Conservation (phyloP, 2,329 filamentous ascomycete genomes). For the Aspergillus fructus region DNA sequence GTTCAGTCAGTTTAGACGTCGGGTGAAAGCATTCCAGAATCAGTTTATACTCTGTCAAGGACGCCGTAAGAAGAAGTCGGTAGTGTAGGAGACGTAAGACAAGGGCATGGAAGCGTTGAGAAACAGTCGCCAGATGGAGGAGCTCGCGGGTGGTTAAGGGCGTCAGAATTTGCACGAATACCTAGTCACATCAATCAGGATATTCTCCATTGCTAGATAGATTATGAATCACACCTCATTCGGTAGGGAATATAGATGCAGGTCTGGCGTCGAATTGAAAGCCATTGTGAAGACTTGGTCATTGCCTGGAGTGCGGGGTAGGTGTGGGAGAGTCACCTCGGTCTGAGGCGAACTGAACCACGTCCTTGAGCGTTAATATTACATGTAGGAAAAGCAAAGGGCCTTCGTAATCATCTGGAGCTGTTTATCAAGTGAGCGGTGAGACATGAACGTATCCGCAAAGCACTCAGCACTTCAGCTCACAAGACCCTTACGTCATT, state of each 20-base stretch:
- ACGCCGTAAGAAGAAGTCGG: slow-evolving; percentile 60
- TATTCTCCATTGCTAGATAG: not conserved
- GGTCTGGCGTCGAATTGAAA: slow-evolving; percentile 6
- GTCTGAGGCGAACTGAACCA: not conserved
- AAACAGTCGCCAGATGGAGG: slow-evolving; percentile 59
- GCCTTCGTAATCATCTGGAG: not conserved
- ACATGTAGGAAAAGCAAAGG: not conserved
- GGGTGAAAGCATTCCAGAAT: slow-evolving; percentile 80
- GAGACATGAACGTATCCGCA: not conserved
- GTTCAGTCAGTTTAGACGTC: slow-evolving; percentile 65
- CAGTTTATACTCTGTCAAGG: slow-evolving; percentile 62
- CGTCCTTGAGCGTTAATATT: not conserved
- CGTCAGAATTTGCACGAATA: slow-evolving; percentile 53
- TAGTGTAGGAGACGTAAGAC: slow-evolving; percentile 64
- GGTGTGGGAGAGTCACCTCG: not conserved
- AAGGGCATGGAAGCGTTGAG: slow-evolving; percentile 62
- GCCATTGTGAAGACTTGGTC: slow-evolving; percentile 13
- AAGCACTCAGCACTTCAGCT: not conserved
- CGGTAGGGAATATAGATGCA: slow-evolving; percentile 30
- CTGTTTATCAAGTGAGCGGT: not conserved
- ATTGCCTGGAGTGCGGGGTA: not conserved
- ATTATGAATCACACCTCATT: slow-evolving; percentile 30
- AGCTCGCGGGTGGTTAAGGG: slow-evolving; percentile 52
- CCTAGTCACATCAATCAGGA: slow-evolving; percentile 33
- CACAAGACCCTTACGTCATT: slow-evolving; percentile 2